These are phyloP conservation scores for Cajanus cajan DNA, from an alignment of 306 rosid genomes.

Conservation along the genomic window DNA sequence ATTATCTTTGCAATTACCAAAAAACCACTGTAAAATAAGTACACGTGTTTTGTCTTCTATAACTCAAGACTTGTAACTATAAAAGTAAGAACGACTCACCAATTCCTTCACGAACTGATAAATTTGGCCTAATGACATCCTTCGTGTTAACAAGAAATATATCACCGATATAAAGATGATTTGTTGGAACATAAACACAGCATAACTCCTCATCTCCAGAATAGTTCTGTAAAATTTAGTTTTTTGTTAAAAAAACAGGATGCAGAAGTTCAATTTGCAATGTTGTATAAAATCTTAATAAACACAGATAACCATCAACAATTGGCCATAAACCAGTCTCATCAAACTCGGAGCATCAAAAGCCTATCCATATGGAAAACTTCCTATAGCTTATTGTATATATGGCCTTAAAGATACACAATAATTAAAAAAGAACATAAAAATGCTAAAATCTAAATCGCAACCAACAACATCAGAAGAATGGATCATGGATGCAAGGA, in stretches of 20 bases:
- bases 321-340: neutral
- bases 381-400: neutral
- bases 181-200: constrained; percentile 92
- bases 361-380: neutral
- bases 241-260: neutral
- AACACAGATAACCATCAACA: neutral
- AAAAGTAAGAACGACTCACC: constrained; percentile 51
- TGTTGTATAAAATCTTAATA: neutral
- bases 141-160: constrained; percentile 68
- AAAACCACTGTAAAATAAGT: neutral
- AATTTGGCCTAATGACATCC: constrained; percentile 82
- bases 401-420: neutral
- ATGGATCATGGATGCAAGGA: neutral
- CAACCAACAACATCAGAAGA: neutral
- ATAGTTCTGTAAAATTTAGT: constrained; percentile 51
- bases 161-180: constrained; percentile 92
- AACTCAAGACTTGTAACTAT: neutral
- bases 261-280: neutral
- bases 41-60: neutral
- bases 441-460: neutral
- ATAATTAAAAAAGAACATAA: neutral
- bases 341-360: neutral
- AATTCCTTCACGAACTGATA: constrained; percentile 92
- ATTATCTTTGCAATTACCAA: neutral
- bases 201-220: constrained; percentile 85